Evolutionary conservation across 768 basidiomycete genomes (phyloP).

Genomic region (Podaxis sp.): DNA sequence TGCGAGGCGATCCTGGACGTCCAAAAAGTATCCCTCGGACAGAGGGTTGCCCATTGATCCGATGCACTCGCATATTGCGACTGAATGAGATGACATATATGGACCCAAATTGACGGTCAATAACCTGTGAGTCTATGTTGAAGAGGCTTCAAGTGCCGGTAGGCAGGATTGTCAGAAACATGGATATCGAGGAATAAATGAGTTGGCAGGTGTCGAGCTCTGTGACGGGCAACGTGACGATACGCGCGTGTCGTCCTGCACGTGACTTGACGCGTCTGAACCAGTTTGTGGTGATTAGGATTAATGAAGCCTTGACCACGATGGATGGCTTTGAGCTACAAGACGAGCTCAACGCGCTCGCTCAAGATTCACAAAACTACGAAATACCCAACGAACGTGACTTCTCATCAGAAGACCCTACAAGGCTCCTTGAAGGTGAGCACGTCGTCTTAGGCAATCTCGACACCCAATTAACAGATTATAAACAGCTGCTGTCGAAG

Average conservation of each 20-base stretch:
- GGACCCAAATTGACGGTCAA: too few species aligned
- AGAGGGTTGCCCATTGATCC: too few species aligned
- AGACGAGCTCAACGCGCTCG: slow-evolving; percentile 66
- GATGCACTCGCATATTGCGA: too few species aligned
- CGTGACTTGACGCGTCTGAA: slow-evolving; percentile 2
- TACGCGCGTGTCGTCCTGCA: not conserved
- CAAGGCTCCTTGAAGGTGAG: slow-evolving; percentile 58
- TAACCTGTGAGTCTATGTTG: too few species aligned
- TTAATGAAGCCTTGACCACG: slow-evolving; percentile 26
- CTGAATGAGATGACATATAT: too few species aligned
- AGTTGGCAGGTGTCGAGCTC: too few species aligned
- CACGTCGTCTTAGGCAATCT: not conserved
- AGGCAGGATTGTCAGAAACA: too few species aligned
- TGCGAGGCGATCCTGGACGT: too few species aligned
- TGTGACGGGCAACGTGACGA: not conserved
- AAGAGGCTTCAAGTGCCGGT: too few species aligned
- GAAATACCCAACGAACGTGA: slow-evolving; percentile 71
- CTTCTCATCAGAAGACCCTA: slow-evolving; percentile 51
- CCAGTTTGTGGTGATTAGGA: not conserved
- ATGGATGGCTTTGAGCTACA: slow-evolving; percentile 65
- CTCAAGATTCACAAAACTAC: slow-evolving; percentile 56
- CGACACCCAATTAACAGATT: not conserved
- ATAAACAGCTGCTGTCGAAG: slow-evolving; percentile 68
- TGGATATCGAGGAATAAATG: too few species aligned
- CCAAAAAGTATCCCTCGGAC: too few species aligned